Evolutionary conservation across 1,284 basidiomycete species (phyloP), one percentile per base, ranked within the genome.

Genomic region (Hymenochaete sp.): DNA sequence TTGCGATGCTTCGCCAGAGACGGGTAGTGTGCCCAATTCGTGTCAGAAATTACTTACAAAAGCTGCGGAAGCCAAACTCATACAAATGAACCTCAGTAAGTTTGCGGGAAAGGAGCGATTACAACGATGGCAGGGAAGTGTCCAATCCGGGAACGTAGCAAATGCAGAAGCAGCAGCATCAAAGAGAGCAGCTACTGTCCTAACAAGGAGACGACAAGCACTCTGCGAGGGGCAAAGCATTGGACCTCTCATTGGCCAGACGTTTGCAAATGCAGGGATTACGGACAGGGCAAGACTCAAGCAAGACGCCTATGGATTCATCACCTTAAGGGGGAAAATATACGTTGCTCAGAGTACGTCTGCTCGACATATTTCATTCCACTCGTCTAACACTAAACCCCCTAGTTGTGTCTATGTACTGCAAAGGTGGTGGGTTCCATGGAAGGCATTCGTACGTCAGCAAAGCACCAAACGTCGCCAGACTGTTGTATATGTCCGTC

Each of bases 111-210:
- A 19, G 14, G 46, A 44, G 13, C 16, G 31, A 13, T n/a, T 26
- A 35, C 14, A 24, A 13, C 41, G 31, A 22, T 44, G 35, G 35
- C 25, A 4, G 21, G 41, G 14, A 31, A 31, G 29, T 11, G 32
- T 29, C 5, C 2, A 6, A 16, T 33, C 10, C n/a, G 50, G 50
- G 13, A 52, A 52, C 33, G 16, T 41, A n/a, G 42, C 40, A 11
- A 52, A 50, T 38, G 48, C 50, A 26, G 44, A 43, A 14, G 32
- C 14, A 27, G 43, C 29, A 10, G 39, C 48, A 16, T 27, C 24
- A 22, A 31, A 5, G 21, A 35, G 14, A 6, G 24, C 35, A 32
- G 22, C 9, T 8, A 21, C 26, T 24, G 47, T 47, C 7, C 4
- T 19, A 46, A 16, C 16, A 26, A 18, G 16, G 7, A n/a, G n/a